phyloP scores from a whole-genome alignment of 2,329 filamentous ascomycete species.

The Rhinocladiella similis region DNA sequence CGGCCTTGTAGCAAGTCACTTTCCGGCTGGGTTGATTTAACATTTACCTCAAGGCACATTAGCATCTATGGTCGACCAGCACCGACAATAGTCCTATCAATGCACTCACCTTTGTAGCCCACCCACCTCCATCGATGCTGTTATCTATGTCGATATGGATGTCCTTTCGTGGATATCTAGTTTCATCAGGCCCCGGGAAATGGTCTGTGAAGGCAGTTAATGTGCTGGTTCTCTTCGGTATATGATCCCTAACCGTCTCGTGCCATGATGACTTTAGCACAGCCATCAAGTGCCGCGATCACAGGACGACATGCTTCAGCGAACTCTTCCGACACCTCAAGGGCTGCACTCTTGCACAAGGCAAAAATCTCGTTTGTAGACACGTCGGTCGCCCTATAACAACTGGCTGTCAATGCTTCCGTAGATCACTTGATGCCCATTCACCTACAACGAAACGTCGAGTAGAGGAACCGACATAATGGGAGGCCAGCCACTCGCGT shows the following conservation, averaged over 20 bases:
- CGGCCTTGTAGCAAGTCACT: constrained; percentile 7
- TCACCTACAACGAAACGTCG: neutral
- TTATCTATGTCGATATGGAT: neutral
- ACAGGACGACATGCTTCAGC: constrained; percentile 1
- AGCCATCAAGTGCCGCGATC: neutral
- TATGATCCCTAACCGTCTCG: neutral
- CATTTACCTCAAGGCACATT: neutral
- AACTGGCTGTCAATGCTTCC: neutral
- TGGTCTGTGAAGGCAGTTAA: neutral
- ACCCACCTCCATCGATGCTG: neutral
- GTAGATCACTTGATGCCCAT: neutral
- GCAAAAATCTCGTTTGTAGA: neutral
- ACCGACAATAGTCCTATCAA: neutral
- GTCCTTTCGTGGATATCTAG: neutral
- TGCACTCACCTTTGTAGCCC: neutral
- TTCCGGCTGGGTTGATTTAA: neutral
- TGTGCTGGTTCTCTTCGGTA: no score
- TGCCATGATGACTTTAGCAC: neutral
- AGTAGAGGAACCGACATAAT: constrained; percentile 3
- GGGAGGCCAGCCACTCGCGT: neutral
- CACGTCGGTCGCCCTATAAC: neutral
- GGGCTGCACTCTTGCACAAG: neutral
- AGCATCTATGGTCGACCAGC: neutral
- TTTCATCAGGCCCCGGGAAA: constrained; percentile 1
- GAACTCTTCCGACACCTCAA: neutral